phyloP scores from a whole-genome alignment of 495 filamentous ascomycete species.

The Daldinia grandis region DNA sequence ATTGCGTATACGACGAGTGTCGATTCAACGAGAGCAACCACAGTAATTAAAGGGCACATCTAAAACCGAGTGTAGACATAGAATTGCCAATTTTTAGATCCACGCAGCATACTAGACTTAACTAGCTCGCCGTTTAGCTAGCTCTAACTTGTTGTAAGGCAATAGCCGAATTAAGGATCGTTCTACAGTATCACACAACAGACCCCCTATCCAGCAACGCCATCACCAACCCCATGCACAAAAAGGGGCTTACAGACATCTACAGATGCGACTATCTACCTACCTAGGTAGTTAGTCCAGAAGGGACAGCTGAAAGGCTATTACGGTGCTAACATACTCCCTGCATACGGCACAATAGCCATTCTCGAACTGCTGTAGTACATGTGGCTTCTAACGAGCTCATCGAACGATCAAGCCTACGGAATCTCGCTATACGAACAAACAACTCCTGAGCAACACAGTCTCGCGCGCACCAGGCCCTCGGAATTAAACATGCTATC shows the following conservation, averaged over 20 bases:
- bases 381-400: background rate
- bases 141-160: background rate
- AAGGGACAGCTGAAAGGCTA: background rate
- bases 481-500: slow-evolving; percentile 1
- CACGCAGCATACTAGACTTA: background rate
- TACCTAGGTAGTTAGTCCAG: background rate
- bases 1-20: background rate
- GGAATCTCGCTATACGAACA: background rate
- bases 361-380: background rate
- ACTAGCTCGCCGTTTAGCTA: background rate
- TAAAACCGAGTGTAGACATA: background rate
- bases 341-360: background rate
- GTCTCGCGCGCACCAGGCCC: background rate
- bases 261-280: background rate
- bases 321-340: background rate
- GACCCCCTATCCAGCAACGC: background rate
- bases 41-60: background rate
- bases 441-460: background rate
- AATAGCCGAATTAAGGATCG: background rate
- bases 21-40: background rate
- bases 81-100: background rate
- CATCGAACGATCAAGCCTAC: background rate
- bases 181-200: background rate
- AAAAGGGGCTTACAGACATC: background rate
- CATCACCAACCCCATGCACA: background rate